Percentiles rank a stretch among this genome's conserved stretches.
These are phyloP conservation scores for Dryas alaskensis DNA, from an alignment of 306 rosid genomes.

Conservation along the genomic window DNA sequence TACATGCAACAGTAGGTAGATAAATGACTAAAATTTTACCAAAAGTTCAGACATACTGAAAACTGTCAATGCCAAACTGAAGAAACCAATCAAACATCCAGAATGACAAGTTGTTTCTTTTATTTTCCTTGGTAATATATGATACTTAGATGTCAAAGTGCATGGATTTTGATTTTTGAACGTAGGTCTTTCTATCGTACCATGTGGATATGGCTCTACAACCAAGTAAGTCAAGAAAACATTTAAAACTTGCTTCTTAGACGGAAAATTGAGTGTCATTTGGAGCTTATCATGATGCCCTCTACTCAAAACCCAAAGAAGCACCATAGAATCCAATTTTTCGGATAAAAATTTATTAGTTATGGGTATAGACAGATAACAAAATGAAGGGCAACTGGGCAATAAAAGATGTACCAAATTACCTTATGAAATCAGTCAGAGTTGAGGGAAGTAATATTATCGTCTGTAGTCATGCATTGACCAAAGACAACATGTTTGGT, in stretches of 20 bases:
- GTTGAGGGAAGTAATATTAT: background rate
- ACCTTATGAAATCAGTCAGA: background rate
- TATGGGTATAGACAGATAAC: background rate
- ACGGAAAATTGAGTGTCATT: background rate
- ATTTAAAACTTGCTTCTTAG: too few relatives aligned
- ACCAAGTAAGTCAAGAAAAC: too few relatives aligned
- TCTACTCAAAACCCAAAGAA: background rate
- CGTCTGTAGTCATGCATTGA: background rate
- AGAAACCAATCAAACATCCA: too few relatives aligned
- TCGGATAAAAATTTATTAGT: background rate
- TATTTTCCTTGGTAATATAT: too few relatives aligned
- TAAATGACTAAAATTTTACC: background rate
- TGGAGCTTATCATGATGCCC: background rate
- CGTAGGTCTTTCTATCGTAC: background rate
- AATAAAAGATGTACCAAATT: background rate
- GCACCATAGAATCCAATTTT: background rate
- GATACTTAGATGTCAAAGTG: too few relatives aligned
- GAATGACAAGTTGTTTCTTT: too few relatives aligned
- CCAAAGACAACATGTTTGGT: background rate
- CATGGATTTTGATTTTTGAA: background rate
- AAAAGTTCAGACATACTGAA: background rate
- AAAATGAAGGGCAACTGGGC: background rate
- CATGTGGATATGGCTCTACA: background rate
- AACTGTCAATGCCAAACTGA: background rate
- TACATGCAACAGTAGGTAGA: background rate